These are phyloP conservation scores for Diaporthe ampelina DNA, from an alignment of 2,329 filamentous ascomycete genomes.

Conservation along the genomic window DNA sequence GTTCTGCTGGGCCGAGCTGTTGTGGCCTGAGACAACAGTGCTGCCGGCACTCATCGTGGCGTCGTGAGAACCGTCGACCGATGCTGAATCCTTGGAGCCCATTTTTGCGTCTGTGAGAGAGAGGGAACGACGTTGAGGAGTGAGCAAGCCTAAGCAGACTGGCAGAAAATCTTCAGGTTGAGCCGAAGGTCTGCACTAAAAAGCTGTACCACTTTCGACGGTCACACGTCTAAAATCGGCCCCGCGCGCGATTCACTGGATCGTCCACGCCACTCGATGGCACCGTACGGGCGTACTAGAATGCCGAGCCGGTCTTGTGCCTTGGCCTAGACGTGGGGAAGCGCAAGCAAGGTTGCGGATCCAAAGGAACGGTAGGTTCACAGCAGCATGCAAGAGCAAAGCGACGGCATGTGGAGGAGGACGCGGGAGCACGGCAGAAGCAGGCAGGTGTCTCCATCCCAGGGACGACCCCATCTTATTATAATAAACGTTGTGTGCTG, in stretches of 20 bases:
- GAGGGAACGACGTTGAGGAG: background rate
- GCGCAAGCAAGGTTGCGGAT: slow-evolving; percentile 7
- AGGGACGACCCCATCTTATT: slow-evolving; percentile 33
- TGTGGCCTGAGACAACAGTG: slow-evolving; percentile 2
- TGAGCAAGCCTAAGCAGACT: too few relatives aligned
- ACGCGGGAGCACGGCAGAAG: background rate
- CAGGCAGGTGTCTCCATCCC: background rate
- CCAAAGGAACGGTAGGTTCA: slow-evolving; percentile 26
- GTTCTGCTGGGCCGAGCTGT: slow-evolving; percentile 24
- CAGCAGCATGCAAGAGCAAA: slow-evolving; percentile 20
- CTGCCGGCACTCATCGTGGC: background rate
- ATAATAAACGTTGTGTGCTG: slow-evolving; percentile 1
- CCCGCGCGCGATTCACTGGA: background rate
- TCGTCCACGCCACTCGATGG: background rate
- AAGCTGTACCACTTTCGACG: background rate
- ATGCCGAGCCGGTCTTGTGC: slow-evolving; percentile 22
- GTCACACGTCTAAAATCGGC: slow-evolving; percentile 12
- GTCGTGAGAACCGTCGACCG: slow-evolving; percentile 1
- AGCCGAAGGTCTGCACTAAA: slow-evolving; percentile 16
- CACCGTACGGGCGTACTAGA: slow-evolving; percentile 5
- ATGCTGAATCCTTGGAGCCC: slow-evolving; percentile 11
- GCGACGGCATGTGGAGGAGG: slow-evolving; percentile 22
- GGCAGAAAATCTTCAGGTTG: slow-evolving; percentile 7
- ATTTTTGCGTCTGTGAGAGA: background rate
- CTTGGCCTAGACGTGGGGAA: slow-evolving; percentile 8